Evolutionary conservation across 1,284 basidiomycete genomes (phyloP), one percentile per base, ranked within the genome.

Genomic region (Ganoderma leucocontextum): DNA sequence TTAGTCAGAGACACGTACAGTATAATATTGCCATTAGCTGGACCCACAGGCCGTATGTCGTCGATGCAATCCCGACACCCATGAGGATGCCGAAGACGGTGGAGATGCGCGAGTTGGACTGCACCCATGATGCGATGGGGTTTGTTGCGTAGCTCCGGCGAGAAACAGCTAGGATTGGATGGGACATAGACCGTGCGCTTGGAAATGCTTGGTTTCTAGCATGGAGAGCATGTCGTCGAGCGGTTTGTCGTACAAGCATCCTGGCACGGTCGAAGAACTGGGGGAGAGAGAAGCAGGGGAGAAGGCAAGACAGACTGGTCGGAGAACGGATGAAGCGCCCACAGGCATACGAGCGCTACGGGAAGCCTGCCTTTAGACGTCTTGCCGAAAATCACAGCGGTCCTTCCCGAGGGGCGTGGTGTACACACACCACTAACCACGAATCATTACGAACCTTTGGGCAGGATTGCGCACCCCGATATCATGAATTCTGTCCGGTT

Each of bases 1-100:
- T 39, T 2, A 60, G 38, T 39, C 38, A 10, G 38, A 12, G 22
- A 22, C 22, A 60, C 38, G 58, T 42, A 41, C 38, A 15, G 19
- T 29, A 22, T 25, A 41, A 25, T 8, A 35, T 13, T 55, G 52
- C 52, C 38, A 25, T 22, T 59, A 49, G 19, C 7, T 41, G 49
- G 22, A 84, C 86, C 72, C 77, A 91, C 89, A 89, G 73, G 72
- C 89, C 89, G 75, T 86, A 87, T 29, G 81, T 82, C 6, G 85
- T 85, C 5, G 83, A 82, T 17, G 80, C 86, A 4, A 85, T 71
- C 17, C 89, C 88, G 15, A 86, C 75, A 0, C 78, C 77, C 3
- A 89, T 80, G 39, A 90, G 77, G 3, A 78, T 79, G n/a, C 80
- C 80, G 67, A 89, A 84, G 8, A 89, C 81, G 69, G 81, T 82